Percentiles rank a stretch among this genome's conserved stretches.
Conservation (phyloP, 2,329 filamentous ascomycete genomes). For the Fusarium papillatum region DNA sequence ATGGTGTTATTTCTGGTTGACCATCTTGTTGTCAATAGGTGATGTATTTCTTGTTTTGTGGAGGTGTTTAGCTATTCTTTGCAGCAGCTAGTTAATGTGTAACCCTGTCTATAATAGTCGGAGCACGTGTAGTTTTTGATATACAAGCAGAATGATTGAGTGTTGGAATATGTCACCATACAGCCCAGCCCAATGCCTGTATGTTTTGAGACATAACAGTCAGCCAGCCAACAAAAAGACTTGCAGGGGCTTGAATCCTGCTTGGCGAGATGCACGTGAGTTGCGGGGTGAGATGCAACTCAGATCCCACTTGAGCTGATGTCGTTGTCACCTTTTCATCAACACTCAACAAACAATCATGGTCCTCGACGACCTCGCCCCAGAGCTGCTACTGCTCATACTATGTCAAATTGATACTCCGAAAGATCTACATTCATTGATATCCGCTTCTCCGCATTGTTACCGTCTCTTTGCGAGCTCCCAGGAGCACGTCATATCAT, state of each 20-base stretch:
- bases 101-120: background rate
- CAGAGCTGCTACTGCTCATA: background rate
- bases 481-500: background rate
- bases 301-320: background rate
- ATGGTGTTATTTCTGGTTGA: slow-evolving; percentile 40
- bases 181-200: background rate
- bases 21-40: background rate
- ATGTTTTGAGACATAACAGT: background rate
- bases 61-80: background rate
- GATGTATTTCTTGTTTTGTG: background rate
- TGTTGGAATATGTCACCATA: background rate
- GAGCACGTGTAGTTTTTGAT: background rate
- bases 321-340: background rate
- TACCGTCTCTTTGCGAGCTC: background rate
- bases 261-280: slow-evolving; percentile 1
- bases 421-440: background rate
- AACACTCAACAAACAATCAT: background rate
- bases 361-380: background rate
- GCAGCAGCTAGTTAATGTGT: background rate
- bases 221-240: background rate
- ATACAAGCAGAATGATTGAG: background rate
- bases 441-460: background rate
- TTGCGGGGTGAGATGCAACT: background rate
- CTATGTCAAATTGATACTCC: background rate
- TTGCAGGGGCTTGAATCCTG: background rate